Evolutionary conservation across 768 basidiomycete species (phyloP), one percentile per base, ranked within the genome.

Genomic region (Mycena epipterygia): DNA sequence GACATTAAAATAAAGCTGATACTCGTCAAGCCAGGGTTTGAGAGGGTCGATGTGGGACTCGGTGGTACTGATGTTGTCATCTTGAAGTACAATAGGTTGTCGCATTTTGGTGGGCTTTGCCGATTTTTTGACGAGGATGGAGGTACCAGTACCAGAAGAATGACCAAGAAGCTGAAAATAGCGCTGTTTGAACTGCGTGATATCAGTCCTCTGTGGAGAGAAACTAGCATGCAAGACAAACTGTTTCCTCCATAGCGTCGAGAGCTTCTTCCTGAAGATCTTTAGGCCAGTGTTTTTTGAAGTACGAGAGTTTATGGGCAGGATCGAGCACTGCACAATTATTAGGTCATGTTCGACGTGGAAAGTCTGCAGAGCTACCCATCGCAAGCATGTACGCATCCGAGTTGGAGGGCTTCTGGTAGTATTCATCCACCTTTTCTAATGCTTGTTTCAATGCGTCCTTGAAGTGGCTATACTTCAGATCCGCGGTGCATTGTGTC

Each of bases 351-450:
- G 42, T n/a, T 41, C 73, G 69, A n/a, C 72, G 21, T 2, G 5
- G 8, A 13, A 53, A 8, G 3, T 16, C 2, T 9, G 9, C 32
- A 19, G 9, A 32, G 14, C 5, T 71, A 76, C 76, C 46, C 75
- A 79, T 78, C 12, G 71, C 66, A 29, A 82, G 68, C n/a, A 80
- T 77, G 63, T 81, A 80, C 7, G 79, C 79, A 62, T 79, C 73
- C 3, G 74, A 79, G n/a, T 80, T 79, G 0, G 70, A 70, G 1
- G 79, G 79, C 41, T 76, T 75, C 42, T 79, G 71, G 68, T 84
- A 82, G 56, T 84, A 82, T 30, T 80, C 74, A n/a, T 72, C 63
- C 11, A 84, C 67, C 68, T 84, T 84, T 2, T 63, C 52, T 19
- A 75, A 59, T 1, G 73, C 84, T 2, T 75, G 76, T 5, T 73